Base-by-base conservation (phyloP, 306 rosid genomes). In the Quercus cerris region DNA sequence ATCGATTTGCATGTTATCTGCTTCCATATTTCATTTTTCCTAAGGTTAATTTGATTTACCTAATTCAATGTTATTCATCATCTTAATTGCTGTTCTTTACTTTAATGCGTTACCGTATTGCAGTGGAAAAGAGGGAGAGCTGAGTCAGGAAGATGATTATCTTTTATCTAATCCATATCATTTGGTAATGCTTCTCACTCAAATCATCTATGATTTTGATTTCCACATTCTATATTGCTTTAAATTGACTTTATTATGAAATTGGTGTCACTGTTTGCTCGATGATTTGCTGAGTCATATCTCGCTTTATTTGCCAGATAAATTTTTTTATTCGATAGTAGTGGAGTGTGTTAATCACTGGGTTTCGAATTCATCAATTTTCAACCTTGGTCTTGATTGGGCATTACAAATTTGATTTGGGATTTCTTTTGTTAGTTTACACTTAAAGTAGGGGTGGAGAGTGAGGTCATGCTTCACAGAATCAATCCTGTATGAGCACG, bases 101-200 rank as follows among this genome's bases (percentile, higher is more conserved):
- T 71, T 61, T 51, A 44, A 25, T 59, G 59, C 68, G 25, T 78
- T 78, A 58, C 75, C 68, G 71, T 74, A 79, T 75, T 87, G 85
- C 90, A 95, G 99, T 56, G 92, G 93, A 83, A 95, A 95, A 83
- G 98, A 90, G 78, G 98, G 93, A 80, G 98, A 89, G 74, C 80
- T 75, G 46, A 91, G 75, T 83, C 99, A 89, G 77, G 98, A 90
- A 68, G 98, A 92, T 61, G 96, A 93, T 75, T 91, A 88, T 84
- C 85, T 95, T 82, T 81, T 95, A 82, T 91, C 97, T 70, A 95
- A 93, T 83, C 99, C 99, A 3, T 95, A 95, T 90, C 98, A 95
- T 87, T 80, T 93, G 98, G 99, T 91, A 91, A 67, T 30, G 38
- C 56, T 71, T 88, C 77, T 80, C 56, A 17, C 80, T 74, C 64